Evolutionary conservation across 169 alveolate genomes (phyloP).

Genomic region (Plasmodium berghei): DNA sequence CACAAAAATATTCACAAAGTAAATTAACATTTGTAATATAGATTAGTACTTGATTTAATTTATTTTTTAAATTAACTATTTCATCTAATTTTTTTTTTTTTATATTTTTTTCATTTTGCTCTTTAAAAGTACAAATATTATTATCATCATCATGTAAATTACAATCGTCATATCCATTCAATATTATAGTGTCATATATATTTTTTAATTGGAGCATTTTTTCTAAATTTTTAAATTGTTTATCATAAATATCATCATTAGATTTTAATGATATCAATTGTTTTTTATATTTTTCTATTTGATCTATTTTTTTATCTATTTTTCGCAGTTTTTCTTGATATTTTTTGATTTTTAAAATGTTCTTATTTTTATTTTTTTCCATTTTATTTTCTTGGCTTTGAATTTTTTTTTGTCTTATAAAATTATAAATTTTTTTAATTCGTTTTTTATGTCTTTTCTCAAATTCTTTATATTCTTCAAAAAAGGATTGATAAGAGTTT

Average conservation of each 20-base stretch:
- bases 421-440: constrained; percentile 24
- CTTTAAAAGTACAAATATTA: background rate
- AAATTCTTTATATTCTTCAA: background rate
- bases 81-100: constrained; percentile 9
- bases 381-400: background rate
- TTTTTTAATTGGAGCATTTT: constrained; percentile 32
- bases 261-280: constrained; percentile 18
- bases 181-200: constrained; percentile 19
- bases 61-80: constrained; percentile 10
- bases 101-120: background rate
- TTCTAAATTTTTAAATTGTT: constrained; percentile 20
- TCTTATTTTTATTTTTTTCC: constrained; percentile 3
- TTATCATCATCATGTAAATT: background rate
- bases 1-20: constrained; percentile 2
- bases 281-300: constrained; percentile 25
- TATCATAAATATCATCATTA: constrained; percentile 15
- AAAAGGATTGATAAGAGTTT: no score
- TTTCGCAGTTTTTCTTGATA: constrained; percentile 12
- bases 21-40: constrained; percentile 1
- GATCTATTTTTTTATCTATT: constrained; percentile 35
- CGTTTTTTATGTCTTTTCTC: background rate
- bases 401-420: constrained; percentile 17
- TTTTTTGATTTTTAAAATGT: background rate
- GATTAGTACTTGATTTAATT: constrained; percentile 4
- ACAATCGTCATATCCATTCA: background rate